Evolutionary conservation across 148 eudicot genomes (phyloP).

Genomic region (Cornus florida): DNA sequence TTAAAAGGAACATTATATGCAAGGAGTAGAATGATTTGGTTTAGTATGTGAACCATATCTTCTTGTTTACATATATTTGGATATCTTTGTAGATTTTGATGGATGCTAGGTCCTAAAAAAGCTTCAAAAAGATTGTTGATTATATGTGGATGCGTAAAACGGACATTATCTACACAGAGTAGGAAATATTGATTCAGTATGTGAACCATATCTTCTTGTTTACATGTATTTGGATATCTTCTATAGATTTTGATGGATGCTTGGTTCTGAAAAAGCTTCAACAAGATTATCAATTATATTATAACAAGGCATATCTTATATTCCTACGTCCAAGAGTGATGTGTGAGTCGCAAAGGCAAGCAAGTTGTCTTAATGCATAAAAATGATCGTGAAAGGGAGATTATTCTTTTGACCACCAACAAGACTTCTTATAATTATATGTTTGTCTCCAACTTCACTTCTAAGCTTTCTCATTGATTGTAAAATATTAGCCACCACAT

Average conservation of each 20-base stretch:
- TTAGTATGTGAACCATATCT: not conserved
- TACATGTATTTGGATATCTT: not conserved
- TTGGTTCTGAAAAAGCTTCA: not conserved
- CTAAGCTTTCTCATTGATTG: not conserved
- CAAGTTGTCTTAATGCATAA: not conserved
- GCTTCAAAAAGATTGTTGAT: not conserved
- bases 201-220: not conserved
- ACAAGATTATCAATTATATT: not conserved
- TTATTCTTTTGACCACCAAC: conserved; percentile 5
- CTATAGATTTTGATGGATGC: not conserved
- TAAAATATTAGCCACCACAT: not conserved
- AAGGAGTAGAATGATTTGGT: no score
- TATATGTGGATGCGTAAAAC: no score
- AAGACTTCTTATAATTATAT: not conserved
- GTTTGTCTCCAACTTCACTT: not conserved
- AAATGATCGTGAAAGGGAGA: not conserved
- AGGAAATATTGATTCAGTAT: not conserved
- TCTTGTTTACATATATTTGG: not conserved
- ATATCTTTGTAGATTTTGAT: not conserved
- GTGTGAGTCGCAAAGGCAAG: conserved; percentile 5
- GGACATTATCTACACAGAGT: no score
- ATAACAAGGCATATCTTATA: not conserved
- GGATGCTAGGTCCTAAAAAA: not conserved
- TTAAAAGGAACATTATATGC: no score
- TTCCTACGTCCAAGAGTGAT: not conserved